These are phyloP conservation scores for Amphicarpaea edgeworthii DNA, from an alignment of 306 rosid species.

Conservation along the genomic window DNA sequence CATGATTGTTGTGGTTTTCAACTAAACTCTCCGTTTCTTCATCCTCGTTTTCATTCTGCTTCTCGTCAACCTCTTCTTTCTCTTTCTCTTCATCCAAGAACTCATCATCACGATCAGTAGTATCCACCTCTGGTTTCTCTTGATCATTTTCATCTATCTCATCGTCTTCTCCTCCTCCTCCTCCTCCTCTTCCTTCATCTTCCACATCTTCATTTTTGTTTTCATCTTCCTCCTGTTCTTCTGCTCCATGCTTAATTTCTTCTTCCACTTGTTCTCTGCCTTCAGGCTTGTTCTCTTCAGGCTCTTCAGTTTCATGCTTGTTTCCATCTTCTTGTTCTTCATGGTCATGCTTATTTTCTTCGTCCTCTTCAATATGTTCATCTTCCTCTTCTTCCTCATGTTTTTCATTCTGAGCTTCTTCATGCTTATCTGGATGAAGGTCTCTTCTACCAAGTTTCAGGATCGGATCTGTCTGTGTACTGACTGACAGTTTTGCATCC, in stretches of 20 bases:
- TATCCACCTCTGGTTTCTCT: conserved; percentile 64
- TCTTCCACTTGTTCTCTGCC: conserved; percentile 55
- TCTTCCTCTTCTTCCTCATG: conserved; percentile 83
- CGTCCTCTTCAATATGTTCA: conserved; percentile 64
- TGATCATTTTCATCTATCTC: conserved; percentile 83
- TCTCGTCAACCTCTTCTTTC: conserved; percentile 57
- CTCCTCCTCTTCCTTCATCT: conserved; percentile 53
- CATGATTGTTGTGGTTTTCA: conserved; percentile 67
- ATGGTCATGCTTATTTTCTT: conserved; percentile 55
- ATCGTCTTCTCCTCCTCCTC: conserved; percentile 66
- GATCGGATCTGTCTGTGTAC: conserved; percentile 49
- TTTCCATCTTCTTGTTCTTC: conserved; percentile 50
- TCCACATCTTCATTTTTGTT: conserved; percentile 61
- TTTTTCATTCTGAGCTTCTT: conserved; percentile 49
- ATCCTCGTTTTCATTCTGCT: conserved; percentile 53
- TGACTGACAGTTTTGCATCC: conserved; percentile 47
- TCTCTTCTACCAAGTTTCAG: conserved; percentile 83
- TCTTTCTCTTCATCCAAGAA: conserved; percentile 70
- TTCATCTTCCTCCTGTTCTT: conserved; percentile 69
- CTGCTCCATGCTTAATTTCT: conserved; percentile 54
- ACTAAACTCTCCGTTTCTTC: conserved; percentile 57
- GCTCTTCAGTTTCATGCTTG: conserved; percentile 52
- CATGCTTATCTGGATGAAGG: conserved; percentile 58
- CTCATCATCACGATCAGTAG: conserved; percentile 60
- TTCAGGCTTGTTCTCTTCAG: conserved; percentile 50